phyloP scores from a whole-genome alignment of 345 rosid species.

The Murraya paniculata region DNA sequence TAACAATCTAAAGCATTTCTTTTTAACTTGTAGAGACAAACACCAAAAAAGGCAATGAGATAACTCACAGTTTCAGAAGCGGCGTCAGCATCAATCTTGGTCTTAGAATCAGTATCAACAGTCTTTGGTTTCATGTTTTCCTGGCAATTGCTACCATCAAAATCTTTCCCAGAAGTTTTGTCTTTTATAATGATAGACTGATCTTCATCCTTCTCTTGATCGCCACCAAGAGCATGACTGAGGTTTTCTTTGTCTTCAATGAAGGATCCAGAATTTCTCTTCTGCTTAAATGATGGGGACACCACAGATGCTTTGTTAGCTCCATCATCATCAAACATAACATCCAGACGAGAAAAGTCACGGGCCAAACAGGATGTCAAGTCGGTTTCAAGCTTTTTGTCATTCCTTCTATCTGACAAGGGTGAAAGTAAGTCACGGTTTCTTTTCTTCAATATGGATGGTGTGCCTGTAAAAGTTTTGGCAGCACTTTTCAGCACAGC shows the following conservation, averaged over 20 bases:
- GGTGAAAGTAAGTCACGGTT: conserved; percentile 86
- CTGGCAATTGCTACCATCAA: conserved; percentile 22
- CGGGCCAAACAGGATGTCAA: conserved; percentile 60
- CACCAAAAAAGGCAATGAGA: not conserved
- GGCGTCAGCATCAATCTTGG: conserved; percentile 29
- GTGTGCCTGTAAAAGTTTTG: conserved; percentile 68
- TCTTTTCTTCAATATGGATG: conserved; percentile 89
- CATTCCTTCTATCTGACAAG: conserved; percentile 69
- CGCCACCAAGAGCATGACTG: conserved; percentile 27
- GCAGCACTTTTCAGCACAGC: conserved; percentile 71
- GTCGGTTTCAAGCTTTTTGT: conserved; percentile 80
- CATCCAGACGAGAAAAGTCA: conserved; percentile 86
- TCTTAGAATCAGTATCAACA: conserved; percentile 27
- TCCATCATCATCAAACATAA: conserved; percentile 61
- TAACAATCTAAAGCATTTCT: not conserved
- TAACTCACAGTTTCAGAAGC: conserved; percentile 39
- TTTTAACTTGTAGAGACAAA: not conserved
- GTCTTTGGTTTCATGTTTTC: conserved; percentile 29
- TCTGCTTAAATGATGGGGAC: conserved; percentile 35
- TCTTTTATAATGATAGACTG: conserved; percentile 19
- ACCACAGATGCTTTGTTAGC: conserved; percentile 27
- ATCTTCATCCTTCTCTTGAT: conserved; percentile 26
- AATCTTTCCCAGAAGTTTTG: conserved; percentile 26
- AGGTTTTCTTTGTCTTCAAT: conserved; percentile 58
- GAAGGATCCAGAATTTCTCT: conserved; percentile 23